Evolutionary conservation across 2,329 filamentous ascomycete genomes (phyloP), one percentile per base, ranked within the genome.

Genomic region (Beauveria medogensis): DNA sequence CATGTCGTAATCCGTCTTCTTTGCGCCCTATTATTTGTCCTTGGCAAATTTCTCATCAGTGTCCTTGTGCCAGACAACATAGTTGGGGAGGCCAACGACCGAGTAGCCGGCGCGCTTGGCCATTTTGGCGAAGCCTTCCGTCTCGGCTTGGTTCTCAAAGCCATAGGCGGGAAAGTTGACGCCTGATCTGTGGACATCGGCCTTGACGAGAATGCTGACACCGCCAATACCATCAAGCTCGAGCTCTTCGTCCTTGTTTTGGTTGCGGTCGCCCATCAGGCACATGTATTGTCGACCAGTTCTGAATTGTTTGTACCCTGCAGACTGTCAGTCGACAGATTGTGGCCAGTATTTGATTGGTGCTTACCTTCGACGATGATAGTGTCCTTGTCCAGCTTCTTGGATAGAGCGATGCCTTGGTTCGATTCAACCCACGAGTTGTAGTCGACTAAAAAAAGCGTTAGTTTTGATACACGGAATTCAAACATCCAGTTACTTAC

Each of bases 141-240:
- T 99, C 76, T 99, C 94, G 65, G 94, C 94, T 78, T 99, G 94
- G 75, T 99, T 97, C 74, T 99, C 94, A 72, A 99, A 99, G 3
- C 94, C 84, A 70, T 99, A 99, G 72, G 86, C 87, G 9, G 94
- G 94, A 75, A 99, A 99, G 75, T 99, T 99, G 78, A 99, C 94
- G 64, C 93, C 92, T 93, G 93, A 91, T 77, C 94, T 86, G 75
- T 99, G 94, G 12, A 99, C 93, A 73, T 99, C 93, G 6, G 92
- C 94, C 79, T 99, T 99, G 66, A 99, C 94, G 51, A 99, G 79
- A 69, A 99, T 97, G 74, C 93, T 97, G 64, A 99, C 94, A 68
- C 94, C 94, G 65, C 94, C 94, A 74, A 99, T 92, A 64, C 93
- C 94, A 71, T 99, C 94, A 54, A 99, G 88, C 66, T 92, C 86